Base-by-base conservation (phyloP, 768 basidiomycete genomes). In the Cyclocybe cylindracea region DNA sequence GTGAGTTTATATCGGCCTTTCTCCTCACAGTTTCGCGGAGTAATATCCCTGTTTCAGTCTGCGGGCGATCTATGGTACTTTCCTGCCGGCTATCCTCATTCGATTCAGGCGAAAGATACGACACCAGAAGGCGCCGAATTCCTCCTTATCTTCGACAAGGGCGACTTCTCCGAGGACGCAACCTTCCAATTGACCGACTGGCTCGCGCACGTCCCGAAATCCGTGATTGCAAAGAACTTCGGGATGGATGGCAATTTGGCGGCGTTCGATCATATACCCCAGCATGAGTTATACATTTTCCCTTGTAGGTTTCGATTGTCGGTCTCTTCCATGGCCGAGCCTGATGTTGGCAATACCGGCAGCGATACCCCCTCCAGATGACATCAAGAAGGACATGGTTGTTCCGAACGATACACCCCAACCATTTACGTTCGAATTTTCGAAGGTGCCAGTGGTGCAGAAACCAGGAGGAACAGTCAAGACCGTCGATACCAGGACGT, bases 141-240 rank as follows among this genome's bases (percentile, higher is more conserved):
- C 58, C 69, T 85, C 14, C 69, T 85, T 13, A 68, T 76, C 14
- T 73, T 75, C 44, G 75, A 76, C 50, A 57, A 61, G 3, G 71
- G 72, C 0, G 51, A 62, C 9, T 85, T 85, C 58, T 77, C 73
- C 31, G 85, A 85, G 63, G 83, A 85, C 42, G 62, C 72, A 3
- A 85, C 84, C 1, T 85, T 86, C 61, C 70, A 79, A 16, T 67
- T 85, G 13, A 79, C 85, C 50, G 86, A 88, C 53, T 88, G 86
- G 84, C 70, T 87, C 18, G 74, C 85, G 3, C 86, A 87, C 57
- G 72, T 82, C 11, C 82, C 83, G 16, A 74, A 69, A 38, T 63
- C 63, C n/a, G 79, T 84, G 0, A 66, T 87, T 2, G 83, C 83
- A 11, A 85, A 86, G 69, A 87, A 86, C 64, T 87, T 87, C 62